Evolutionary conservation across 2,329 filamentous ascomycete species (phyloP).

Genomic region (Bipolaris zeicola): DNA sequence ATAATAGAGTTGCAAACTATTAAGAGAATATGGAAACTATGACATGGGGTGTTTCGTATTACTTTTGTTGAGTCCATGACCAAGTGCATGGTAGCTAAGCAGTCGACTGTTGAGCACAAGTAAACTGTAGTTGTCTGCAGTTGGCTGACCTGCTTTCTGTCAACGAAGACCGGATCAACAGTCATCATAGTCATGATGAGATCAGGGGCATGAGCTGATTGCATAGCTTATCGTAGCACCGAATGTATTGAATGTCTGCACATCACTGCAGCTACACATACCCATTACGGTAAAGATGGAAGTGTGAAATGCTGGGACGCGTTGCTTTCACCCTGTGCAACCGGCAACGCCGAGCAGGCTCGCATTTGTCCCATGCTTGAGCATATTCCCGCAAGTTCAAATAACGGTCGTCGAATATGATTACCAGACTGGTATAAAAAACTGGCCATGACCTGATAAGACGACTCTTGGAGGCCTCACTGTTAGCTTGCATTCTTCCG

Average conservation of each 20-base stretch:
- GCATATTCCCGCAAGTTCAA: slow-evolving; percentile 17
- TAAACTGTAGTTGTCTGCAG: no score
- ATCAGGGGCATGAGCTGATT: not conserved
- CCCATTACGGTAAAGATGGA: not conserved
- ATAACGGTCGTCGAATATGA: slow-evolving; percentile 31
- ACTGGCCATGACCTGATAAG: slow-evolving; percentile 7
- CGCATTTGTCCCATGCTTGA: slow-evolving; percentile 14
- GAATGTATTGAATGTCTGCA: not conserved
- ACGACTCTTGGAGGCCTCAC: slow-evolving; percentile 17
- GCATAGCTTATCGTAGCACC: not conserved
- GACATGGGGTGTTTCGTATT: no score
- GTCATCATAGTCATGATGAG: not conserved
- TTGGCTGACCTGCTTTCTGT: no score
- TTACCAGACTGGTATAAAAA: slow-evolving; percentile 25
- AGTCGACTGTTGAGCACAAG: no score
- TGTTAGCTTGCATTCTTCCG: slow-evolving; percentile 4
- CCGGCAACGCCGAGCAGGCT: slow-evolving; percentile 8
- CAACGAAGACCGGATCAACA: not conserved
- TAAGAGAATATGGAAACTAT: no score
- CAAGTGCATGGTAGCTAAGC: no score
- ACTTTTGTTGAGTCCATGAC: no score
- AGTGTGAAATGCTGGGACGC: not conserved
- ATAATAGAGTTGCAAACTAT: no score
- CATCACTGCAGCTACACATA: not conserved
- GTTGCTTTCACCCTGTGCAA: not conserved